Evolutionary conservation across 1,284 basidiomycete species (phyloP).

Genomic region (Cystobasidium sp.): DNA sequence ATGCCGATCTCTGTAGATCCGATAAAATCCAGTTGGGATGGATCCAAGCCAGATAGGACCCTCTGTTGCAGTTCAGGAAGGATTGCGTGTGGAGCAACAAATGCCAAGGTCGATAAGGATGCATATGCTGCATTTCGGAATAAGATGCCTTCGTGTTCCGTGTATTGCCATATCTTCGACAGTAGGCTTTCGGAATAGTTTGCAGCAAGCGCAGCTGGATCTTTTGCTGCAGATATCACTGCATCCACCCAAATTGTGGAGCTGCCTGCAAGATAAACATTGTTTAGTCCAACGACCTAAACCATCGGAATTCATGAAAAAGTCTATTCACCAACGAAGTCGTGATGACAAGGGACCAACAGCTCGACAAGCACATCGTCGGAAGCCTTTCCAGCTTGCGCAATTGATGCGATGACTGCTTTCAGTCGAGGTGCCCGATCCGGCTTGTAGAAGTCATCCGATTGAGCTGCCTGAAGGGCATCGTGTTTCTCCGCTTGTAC

Average conservation of each 20-base stretch:
- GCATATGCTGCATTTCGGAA: constrained; percentile 66
- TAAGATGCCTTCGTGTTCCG: constrained; percentile 45
- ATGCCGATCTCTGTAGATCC: constrained; percentile 76
- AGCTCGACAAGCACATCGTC: constrained; percentile 53
- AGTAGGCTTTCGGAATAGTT: constrained; percentile 64
- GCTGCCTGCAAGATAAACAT: constrained; percentile 12
- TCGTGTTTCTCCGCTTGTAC: constrained; percentile 25
- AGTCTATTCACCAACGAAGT: constrained; percentile 63
- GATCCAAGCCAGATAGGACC: constrained; percentile 68
- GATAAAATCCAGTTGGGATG: constrained; percentile 65
- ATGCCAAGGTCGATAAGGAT: constrained; percentile 75
- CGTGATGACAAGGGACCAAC: constrained; percentile 75
- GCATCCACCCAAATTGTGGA: constrained; percentile 72
- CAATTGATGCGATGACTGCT: constrained; percentile 19
- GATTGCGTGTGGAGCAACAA: constrained; percentile 72
- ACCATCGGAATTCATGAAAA: not conserved
- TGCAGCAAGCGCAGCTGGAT: constrained; percentile 69
- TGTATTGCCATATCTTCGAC: constrained; percentile 50
- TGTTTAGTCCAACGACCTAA: not conserved
- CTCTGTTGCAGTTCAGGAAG: constrained; percentile 73
- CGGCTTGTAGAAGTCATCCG: not conserved
- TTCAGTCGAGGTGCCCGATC: constrained; percentile 15
- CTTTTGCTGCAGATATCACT: constrained; percentile 69
- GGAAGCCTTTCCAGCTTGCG: not conserved
- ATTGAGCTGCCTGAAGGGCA: not conserved